Base-by-base conservation (phyloP, 1,139 yeast species). In the Geotrichum fermentans region DNA sequence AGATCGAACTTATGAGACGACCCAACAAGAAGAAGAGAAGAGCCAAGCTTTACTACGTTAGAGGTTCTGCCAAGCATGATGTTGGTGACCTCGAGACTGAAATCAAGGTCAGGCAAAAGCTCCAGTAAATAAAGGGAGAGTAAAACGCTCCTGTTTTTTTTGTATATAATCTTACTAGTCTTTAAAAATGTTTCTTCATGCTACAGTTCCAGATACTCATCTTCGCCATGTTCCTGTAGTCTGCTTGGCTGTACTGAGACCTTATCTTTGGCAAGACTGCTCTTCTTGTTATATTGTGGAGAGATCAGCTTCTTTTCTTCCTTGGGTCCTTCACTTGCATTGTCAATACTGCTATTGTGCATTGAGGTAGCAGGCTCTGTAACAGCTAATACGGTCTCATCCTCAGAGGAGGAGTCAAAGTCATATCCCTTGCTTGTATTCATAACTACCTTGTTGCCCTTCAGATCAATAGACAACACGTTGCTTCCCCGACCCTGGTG, bases 11-110 rank as follows among this genome's bases (percentile, higher is more conserved):
- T 34, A 67, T 89, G 57, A 76, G 85, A 67, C 82, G 81, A 65
- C 90, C 95, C 24, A 73, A 75, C 58, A 75, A 74, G 62, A 82
- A 85, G 69, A 77, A 80, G 73, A 73, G 72, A 53, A 78, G 95
- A 77, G 78, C 80, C 69, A 88, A 86, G 73, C 92, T 87, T 58
- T 88, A 82, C 73, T 89, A 86, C 68, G 85, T 89, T 63, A 83
- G 96, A 71, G 83, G 79, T 67, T 77, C 63, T 49, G 60, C 87
- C 56, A 82, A 82, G 68, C 72, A 83, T 68, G 97, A 89, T 67
- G 96, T 87, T 40, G 85, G 83, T 53, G 92, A 84, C 62, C 71
- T 83, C 53, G 92, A 83, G 54, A 67, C 73, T 21, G 66, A 61
- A 46, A 53, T 59, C 22, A 47, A 45, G 22, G 24, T 6, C 16